Base-by-base conservation (phyloP, 2,329 filamentous ascomycete species). In the Phialemoniopsis sp. region DNA sequence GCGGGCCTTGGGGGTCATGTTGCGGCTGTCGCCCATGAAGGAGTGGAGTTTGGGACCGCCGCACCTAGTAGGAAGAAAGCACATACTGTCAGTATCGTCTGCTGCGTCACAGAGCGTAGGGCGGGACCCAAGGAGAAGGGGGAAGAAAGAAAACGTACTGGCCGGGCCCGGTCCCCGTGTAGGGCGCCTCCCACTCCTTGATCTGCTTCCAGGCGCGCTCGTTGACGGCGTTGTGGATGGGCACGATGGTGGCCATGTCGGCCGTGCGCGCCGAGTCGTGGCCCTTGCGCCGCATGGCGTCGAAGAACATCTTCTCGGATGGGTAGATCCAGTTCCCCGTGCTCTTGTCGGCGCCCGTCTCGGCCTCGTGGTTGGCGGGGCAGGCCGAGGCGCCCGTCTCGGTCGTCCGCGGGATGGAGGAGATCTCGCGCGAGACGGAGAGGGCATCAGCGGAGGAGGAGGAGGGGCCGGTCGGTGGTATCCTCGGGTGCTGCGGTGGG, bases 221-320 rank as follows among this genome's bases (percentile, higher is more conserved):
- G 64, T 98, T 98, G 46, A 98, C 93, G 33, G 93, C 93, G 60
- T 98, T 98, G 67, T 98, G 93, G 54, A 97, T 97, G 3, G 89
- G 93, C 39, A 97, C 90, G 28, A 97, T 90, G 28, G 87, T 87
- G 54, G 79, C 83, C 84, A 96, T 96, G 63, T 95, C 89, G 6
- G 74, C 69, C 1, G 78, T 79, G 13, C 73, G 68, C 21, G 78
- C 86, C 43, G 75, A 82, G 44, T 82, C 79, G 67, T 89, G 84
- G 32, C 84, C 85, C 64, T 98, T 98, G 58, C 91, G 84, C 70
- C 85, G 81, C 81, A 98, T 91, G 33, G 93, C 93, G 35, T 95
- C 87, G 67, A 97, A 97, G 72, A 98, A 98, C 82, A 96, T 95
- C 57, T 87, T 85, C 62, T 97, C 91, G 0, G 87, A 93, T 0